A percentile compares a stretch with the other conserved stretches of the same genome.
These are phyloP conservation scores for Calonectria pseudoreteaudii DNA, from an alignment of 2,329 filamentous ascomycete species.

Conservation along the genomic window DNA sequence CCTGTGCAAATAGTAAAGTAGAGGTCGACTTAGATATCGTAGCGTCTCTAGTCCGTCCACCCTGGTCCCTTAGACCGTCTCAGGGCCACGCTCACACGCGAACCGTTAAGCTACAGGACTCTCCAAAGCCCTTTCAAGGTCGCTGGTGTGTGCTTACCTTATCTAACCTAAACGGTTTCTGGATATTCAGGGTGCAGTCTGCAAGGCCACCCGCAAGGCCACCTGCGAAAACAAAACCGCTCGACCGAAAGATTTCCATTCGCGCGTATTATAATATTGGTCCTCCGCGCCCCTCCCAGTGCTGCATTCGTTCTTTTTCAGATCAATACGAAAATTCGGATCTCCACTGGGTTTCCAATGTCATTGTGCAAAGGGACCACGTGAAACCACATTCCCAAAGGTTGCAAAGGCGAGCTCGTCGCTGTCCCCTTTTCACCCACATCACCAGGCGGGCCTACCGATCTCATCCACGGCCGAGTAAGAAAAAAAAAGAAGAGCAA, in stretches of 20 bases:
- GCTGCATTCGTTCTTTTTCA: not conserved
- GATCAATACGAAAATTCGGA: not conserved
- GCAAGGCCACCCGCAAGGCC: not conserved
- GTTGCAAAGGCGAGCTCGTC: not conserved
- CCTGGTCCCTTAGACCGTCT: not conserved
- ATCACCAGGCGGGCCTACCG: not conserved
- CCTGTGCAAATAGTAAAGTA: not conserved
- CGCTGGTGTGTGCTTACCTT: not conserved
- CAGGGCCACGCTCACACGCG: not conserved
- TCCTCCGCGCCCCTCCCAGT: not conserved
- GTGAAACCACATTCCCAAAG: not conserved
- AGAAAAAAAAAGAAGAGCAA: not conserved
- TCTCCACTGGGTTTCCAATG: not conserved
- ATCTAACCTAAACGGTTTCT: not conserved
- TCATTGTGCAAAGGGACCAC: not conserved
- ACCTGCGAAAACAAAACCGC: not conserved
- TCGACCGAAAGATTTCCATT: not conserved
- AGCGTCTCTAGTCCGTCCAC: not conserved
- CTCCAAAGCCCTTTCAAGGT: not conserved
- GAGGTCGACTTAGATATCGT: not conserved
- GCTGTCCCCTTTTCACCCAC: not conserved
- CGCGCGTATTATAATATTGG: not conserved
- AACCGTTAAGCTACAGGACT: not conserved
- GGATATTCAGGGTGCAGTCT: not conserved
- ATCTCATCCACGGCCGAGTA: not conserved